phyloP scores from a whole-genome alignment of 148 eudicot genomes.

The Amaranthus hypochondriacus region DNA sequence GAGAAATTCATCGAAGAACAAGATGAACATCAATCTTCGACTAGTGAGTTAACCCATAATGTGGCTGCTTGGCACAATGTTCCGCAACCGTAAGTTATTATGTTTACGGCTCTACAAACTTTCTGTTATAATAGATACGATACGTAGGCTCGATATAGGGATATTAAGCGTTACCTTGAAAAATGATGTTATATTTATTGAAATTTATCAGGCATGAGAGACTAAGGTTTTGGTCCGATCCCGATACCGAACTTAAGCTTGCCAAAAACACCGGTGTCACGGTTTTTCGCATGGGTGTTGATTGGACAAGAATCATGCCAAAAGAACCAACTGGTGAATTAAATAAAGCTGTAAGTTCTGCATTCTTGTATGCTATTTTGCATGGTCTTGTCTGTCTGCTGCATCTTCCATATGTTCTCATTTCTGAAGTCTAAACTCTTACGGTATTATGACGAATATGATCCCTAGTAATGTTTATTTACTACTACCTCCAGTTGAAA shows the following conservation, averaged over 20 bases:
- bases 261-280: conserved; percentile 80
- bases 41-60: conserved; percentile 51
- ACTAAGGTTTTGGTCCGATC: conserved; percentile 98
- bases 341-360: conserved; percentile 54
- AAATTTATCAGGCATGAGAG: conserved; percentile 82
- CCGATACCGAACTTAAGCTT: conserved; percentile 81
- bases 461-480: not conserved
- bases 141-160: not conserved
- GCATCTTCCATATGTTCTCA: not conserved
- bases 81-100: conserved; percentile 78
- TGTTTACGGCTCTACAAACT: not conserved
- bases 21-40: conserved; percentile 41
- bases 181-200: conserved; percentile 14
- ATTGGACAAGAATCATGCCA: conserved; percentile 98
- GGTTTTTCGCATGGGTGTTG: conserved; percentile 95
- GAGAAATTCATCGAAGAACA: conserved; percentile 50
- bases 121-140: not conserved
- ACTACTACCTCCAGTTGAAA: too few relatives aligned
- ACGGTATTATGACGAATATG: conserved; percentile 2
- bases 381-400: not conserved
- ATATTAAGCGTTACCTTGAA: not conserved
- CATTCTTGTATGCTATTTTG: not conserved
- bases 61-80: conserved; percentile 99
- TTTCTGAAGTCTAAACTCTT: not conserved
- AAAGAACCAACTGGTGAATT: conserved; percentile 66